Evolutionary conservation across 2,329 filamentous ascomycete genomes (phyloP).

Genomic region (Apiospora saccharicola): DNA sequence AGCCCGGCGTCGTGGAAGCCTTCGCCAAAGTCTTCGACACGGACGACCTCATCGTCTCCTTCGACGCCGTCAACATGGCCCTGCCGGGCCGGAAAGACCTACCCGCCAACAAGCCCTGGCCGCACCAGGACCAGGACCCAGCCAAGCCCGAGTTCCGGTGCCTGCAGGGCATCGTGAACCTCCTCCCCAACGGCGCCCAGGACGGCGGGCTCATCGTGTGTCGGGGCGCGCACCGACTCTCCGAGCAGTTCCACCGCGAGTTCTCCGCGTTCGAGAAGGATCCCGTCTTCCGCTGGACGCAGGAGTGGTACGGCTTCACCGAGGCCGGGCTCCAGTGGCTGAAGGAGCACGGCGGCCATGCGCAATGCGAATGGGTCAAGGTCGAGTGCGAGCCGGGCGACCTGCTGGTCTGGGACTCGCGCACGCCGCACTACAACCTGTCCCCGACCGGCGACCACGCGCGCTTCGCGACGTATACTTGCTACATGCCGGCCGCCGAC

Average conservation of each 20-base stretch:
- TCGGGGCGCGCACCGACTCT: constrained; percentile 37
- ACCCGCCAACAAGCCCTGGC: constrained; percentile 50
- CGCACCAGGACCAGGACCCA: constrained; percentile 55
- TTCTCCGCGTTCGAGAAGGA: constrained; percentile 37
- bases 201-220: constrained; percentile 47
- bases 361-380: constrained; percentile 38
- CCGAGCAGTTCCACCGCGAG: constrained; percentile 46
- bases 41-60: constrained; percentile 57
- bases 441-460: constrained; percentile 38
- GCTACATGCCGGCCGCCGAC: constrained; percentile 49
- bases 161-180: constrained; percentile 59
- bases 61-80: constrained; percentile 55
- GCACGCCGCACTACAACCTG: constrained; percentile 51
- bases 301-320: constrained; percentile 46
- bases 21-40: constrained; percentile 56
- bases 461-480: constrained; percentile 48
- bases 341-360: constrained; percentile 38
- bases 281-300: constrained; percentile 43
- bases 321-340: constrained; percentile 42
- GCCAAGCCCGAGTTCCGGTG: constrained; percentile 56
- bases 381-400: constrained; percentile 52
- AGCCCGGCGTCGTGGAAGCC: constrained; percentile 53
- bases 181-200: constrained; percentile 44
- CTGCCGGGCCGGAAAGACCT: constrained; percentile 46
- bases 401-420: constrained; percentile 47